Evolutionary conservation across 108 stramenopile genomes (phyloP), one percentile per base, ranked within the genome.

Genomic region (Fragilariopsis cylindrus): DNA sequence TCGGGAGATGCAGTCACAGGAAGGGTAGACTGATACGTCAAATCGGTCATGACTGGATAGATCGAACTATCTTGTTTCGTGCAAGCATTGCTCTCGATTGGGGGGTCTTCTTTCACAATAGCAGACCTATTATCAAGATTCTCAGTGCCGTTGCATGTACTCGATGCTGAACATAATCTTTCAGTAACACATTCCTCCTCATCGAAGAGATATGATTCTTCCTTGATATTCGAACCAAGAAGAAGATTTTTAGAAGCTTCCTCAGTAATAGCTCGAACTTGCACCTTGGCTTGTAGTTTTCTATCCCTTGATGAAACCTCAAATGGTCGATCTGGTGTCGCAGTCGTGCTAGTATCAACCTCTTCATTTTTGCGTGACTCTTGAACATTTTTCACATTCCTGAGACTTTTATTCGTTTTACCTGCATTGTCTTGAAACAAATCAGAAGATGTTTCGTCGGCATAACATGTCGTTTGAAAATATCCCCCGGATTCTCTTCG

Each of bases 241-340:
- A 63, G 62, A 12, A 63, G 46, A 40, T 63, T 63, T 63, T 44
- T 63, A 11, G 62, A 63, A 43, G 62, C 62, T 43, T 63, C 62
- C 8, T 41, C 45, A 12, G 62, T 43, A 40, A 63, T 45, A 15
- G 62, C 42, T n/a, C 42, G 42, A 45, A 63, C 45, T 45, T 44
- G 7, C 6, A 30, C 6, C 6, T 63, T 63, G 43, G n/a, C 62
- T 13, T 30, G 30, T 30, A 30, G 1, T 30, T 30, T 30, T 30
- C 30, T 30, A 30, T 30, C 30, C 30, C 30, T 30, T 30, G 2
- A 30, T 30, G 30, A 30, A 30, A 30, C 2, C 0, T 2, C 30
- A 30, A 30, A 30, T 30, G 30, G 2, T 30, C 30, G 30, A 30
- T 30, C 30, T 30, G 30, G 30, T 30, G 30, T 30, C 30, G 30